A percentile compares a stretch with the other conserved stretches of the same genome.
These are phyloP conservation scores for Crataegus laevigata DNA, from an alignment of 306 rosid species.

Conservation along the genomic window DNA sequence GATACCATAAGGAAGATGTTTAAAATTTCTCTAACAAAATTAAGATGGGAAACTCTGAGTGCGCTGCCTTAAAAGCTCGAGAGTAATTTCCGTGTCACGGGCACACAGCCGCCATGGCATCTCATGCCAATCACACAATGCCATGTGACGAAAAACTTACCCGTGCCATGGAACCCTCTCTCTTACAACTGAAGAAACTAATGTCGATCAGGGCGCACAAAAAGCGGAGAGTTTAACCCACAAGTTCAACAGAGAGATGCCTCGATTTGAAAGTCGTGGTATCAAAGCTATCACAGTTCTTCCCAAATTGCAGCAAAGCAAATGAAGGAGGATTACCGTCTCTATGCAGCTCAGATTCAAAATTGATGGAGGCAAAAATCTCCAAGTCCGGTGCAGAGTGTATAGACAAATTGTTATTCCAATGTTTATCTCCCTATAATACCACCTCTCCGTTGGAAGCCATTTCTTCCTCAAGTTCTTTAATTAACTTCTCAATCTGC, in stretches of 20 bases:
- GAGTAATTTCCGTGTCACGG: not conserved
- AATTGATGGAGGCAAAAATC: not conserved
- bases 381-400: not conserved
- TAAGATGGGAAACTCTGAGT: not conserved
- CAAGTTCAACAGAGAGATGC: not conserved
- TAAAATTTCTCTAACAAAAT: not conserved
- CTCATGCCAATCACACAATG: not conserved
- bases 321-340: not conserved
- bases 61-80: not conserved
- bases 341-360: not conserved
- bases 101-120: not conserved
- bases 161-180: too few species aligned
- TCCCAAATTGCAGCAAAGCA: not conserved
- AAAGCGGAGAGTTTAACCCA: not conserved
- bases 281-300: not conserved
- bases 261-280: not conserved
- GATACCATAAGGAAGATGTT: not conserved
- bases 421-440: slow-evolving; percentile 23
- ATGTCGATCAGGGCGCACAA: not conserved
- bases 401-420: slow-evolving; percentile 10
- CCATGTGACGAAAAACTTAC: too few species aligned
- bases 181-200: not conserved
- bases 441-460: slow-evolving; percentile 19
- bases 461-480: slow-evolving; percentile 59
- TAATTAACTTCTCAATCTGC: slow-evolving; percentile 66